Base-by-base conservation (phyloP, 306 rosid genomes). In the Vigna nakashimae region DNA sequence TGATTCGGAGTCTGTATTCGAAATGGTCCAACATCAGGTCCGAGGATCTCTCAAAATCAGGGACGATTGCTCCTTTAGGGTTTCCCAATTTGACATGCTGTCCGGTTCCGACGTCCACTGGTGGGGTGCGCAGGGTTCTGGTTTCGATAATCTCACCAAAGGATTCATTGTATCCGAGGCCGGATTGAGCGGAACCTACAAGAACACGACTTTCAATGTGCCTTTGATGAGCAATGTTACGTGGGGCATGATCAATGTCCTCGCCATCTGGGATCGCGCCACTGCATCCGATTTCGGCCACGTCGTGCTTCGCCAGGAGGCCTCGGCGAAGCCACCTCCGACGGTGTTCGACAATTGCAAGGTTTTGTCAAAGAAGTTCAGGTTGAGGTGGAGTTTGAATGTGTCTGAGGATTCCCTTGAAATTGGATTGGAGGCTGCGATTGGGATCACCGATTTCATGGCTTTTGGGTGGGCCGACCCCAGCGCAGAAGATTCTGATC, bases 381-480 rank as follows among this genome's bases (percentile, higher is more conserved):
- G 98, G 84, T 76, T 94, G 64, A 75, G 98, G 73, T 94, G 97
- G 98, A 92, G 86, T 14, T 73, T 94, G 91, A 75, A 83, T 22
- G 28, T 75, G 30, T 79, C 80, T 28, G 85, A 83, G 76, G 88
- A 86, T 82, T 65, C 66, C 9, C 82, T 94, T 40, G 96, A 90
- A 56, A 74, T 94, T 50, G 97, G 94, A 12, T 86, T 94, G 65
- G 98, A 94, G 82, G 96, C 90, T 22, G 91, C 93, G 10, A 92
- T 87, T 14, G 96, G 84, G 43, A 78, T 85, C 3, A 83, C 77
- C 83, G 82, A 90, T 71, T 94, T 92, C 86, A 87, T 94, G 96
- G 96, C 97, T 6, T 92, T 94, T 79, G 97, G 98, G 28, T 94
- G 97, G 98, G 93, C 97, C 30, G 79, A 70, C 68, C 88, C 92